phyloP scores from a whole-genome alignment of 164 flowering plant genomes.

The Brasenia schreberi region DNA sequence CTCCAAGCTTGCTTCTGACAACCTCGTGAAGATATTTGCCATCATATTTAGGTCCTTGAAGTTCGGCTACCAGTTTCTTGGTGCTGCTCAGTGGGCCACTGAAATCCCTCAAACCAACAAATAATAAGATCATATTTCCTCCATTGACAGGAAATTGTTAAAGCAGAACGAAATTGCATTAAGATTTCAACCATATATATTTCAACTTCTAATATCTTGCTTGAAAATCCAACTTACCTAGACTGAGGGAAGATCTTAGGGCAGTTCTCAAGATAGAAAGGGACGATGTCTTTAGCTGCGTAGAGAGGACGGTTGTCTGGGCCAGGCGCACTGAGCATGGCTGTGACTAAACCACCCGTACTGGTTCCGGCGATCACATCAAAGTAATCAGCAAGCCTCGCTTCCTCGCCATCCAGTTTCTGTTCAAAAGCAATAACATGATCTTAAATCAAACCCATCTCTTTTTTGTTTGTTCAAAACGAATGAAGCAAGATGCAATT shows the following conservation, averaged over 20 bases:
- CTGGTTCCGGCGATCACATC: conserved; percentile 21
- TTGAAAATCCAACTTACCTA: neutral
- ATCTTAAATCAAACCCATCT: too few species aligned
- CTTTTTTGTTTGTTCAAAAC: too few species aligned
- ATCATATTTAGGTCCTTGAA: conserved; percentile 11
- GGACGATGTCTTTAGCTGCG: conserved; percentile 27
- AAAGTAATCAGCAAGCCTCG: conserved; percentile 19
- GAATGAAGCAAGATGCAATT: too few species aligned
- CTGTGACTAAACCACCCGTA: conserved; percentile 17
- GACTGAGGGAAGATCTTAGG: conserved; percentile 26
- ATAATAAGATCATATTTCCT: neutral
- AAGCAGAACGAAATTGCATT: too few species aligned
- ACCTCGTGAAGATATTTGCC: conserved; percentile 8
- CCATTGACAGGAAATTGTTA: too few species aligned
- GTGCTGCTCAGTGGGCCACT: neutral
- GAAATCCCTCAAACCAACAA: neutral
- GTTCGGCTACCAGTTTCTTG: neutral
- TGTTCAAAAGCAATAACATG: conserved; percentile 3
- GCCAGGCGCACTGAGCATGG: conserved; percentile 27
- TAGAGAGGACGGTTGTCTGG: conserved; percentile 24
- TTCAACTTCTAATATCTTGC: too few species aligned
- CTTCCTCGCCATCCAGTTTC: conserved; percentile 18
- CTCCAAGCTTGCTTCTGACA: conserved; percentile 4
- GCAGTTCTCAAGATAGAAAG: conserved; percentile 5
- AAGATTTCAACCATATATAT: neutral